These are phyloP conservation scores for Corylus heterophylla DNA, from an alignment of 306 rosid species.

Conservation along the genomic window DNA sequence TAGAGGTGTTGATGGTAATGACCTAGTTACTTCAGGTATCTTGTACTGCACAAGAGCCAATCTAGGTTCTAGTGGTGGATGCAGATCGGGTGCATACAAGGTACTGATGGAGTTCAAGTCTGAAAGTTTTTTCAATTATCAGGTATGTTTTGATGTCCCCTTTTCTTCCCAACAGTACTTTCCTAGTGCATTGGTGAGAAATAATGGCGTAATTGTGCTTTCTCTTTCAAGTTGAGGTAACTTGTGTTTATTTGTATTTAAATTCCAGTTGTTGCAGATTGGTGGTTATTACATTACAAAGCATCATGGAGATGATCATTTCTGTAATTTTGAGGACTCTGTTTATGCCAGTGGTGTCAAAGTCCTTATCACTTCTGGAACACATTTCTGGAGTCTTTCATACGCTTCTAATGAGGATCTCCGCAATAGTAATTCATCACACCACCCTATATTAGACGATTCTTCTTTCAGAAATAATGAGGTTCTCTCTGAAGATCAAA, in stretches of 20 bases:
- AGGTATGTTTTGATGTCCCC: slow-evolving; percentile 45
- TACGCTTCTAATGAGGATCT: slow-evolving; percentile 50
- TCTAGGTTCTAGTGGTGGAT: slow-evolving; percentile 27
- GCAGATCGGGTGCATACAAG: slow-evolving; percentile 48
- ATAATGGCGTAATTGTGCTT: slow-evolving; percentile 11
- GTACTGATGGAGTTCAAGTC: slow-evolving; percentile 71
- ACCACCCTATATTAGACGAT: slow-evolving; percentile 30
- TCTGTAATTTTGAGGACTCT: slow-evolving; percentile 43
- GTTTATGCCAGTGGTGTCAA: slow-evolving; percentile 32
- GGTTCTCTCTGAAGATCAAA: slow-evolving; percentile 34
- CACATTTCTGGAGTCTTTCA: slow-evolving; percentile 66
- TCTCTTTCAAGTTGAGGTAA: slow-evolving; percentile 14
- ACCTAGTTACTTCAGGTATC: slow-evolving; percentile 41
- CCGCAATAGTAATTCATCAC: slow-evolving; percentile 29
- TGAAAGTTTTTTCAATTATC: slow-evolving; percentile 57
- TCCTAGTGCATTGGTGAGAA: slow-evolving; percentile 10
- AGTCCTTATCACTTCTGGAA: slow-evolving; percentile 47
- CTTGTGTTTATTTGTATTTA: slow-evolving; percentile 29
- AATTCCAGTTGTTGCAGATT: slow-evolving; percentile 75
- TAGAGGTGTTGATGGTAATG: slow-evolving; percentile 39
- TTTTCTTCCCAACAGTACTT: not conserved
- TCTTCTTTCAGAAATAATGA: slow-evolving; percentile 29
- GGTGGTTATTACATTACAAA: slow-evolving; percentile 69
- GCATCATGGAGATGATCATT: slow-evolving; percentile 44
- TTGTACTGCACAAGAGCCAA: slow-evolving; percentile 37